phyloP scores from a whole-genome alignment of 306 rosid species.

The Acmispon strigosus region DNA sequence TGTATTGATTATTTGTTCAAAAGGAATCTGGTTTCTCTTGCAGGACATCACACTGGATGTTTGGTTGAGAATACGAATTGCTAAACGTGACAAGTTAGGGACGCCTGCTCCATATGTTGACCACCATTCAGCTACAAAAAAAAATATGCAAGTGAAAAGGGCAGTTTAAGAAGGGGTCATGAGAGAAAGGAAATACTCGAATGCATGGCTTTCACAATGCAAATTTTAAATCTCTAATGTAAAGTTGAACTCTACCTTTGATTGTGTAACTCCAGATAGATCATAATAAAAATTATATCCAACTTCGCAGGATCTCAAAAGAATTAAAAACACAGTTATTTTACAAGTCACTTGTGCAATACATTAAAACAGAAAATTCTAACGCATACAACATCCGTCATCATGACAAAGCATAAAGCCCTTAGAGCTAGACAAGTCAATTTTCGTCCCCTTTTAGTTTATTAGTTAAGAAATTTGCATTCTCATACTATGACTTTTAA shows the following conservation, averaged over 20 bases:
- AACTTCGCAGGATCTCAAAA: background rate
- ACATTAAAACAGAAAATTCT: background rate
- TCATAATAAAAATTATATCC: background rate
- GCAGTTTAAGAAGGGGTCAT: background rate
- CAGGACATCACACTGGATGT: constrained; percentile 53
- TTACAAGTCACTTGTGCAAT: background rate
- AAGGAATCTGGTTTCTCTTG: constrained; percentile 48
- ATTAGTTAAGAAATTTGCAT: background rate
- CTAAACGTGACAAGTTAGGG: constrained; percentile 78
- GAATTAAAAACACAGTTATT: background rate
- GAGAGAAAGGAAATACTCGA: background rate
- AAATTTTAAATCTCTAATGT: background rate
- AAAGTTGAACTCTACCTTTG: background rate
- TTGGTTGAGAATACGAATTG: constrained; percentile 81
- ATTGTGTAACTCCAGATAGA: background rate
- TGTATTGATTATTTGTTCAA: constrained; percentile 46
- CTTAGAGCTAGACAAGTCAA: background rate
- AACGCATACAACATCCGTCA: background rate
- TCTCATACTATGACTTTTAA: background rate
- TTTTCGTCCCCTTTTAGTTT: background rate
- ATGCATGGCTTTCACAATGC: background rate
- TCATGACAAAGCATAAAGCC: constrained; percentile 6
- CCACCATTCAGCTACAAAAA: constrained; percentile 91
- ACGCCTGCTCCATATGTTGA: constrained; percentile 87
- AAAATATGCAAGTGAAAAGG: constrained; percentile 11